Conservation (phyloP, 768 basidiomycete species). For the Amanita fuliginea region DNA sequence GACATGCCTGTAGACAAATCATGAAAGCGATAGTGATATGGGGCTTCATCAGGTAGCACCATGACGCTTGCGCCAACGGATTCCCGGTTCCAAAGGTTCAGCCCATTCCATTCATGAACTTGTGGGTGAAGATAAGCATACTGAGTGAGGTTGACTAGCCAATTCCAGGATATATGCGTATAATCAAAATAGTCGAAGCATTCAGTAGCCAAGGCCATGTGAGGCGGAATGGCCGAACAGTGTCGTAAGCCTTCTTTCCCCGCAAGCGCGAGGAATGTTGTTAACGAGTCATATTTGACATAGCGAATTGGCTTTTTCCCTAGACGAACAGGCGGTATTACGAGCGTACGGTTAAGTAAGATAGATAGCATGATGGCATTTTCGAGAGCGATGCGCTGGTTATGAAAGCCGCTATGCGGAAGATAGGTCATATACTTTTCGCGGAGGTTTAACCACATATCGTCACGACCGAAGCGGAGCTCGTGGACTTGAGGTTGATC, state of each 20-base stretch:
- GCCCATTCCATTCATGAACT: slow-evolving; percentile 38
- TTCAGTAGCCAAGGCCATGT: slow-evolving; percentile 33
- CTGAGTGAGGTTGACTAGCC: slow-evolving; percentile 45
- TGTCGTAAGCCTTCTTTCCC: slow-evolving; percentile 41
- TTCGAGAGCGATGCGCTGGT: slow-evolving; percentile 79
- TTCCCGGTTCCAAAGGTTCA: slow-evolving; percentile 32
- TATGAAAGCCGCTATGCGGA: slow-evolving; percentile 79
- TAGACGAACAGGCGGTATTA: slow-evolving; percentile 67
- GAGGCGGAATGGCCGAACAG: slow-evolving; percentile 28
- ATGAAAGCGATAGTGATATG: slow-evolving; percentile 57
- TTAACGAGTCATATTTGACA: slow-evolving; percentile 38
- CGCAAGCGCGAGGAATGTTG: slow-evolving; percentile 32
- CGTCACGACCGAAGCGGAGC: slow-evolving; percentile 8
- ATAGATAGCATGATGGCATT: slow-evolving; percentile 69
- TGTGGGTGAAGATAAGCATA: slow-evolving; percentile 29
- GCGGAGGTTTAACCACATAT: slow-evolving; percentile 11
- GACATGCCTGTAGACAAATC: slow-evolving; percentile 25
- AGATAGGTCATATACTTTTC: slow-evolving; percentile 60
- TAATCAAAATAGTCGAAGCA: slow-evolving; percentile 52
- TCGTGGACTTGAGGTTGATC: slow-evolving; percentile 16
- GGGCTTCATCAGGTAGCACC: slow-evolving; percentile 37
- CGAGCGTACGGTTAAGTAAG: slow-evolving; percentile 64
- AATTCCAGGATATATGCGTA: slow-evolving; percentile 60
- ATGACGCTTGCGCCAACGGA: slow-evolving; percentile 29
- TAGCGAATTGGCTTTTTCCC: slow-evolving; percentile 53